Conservation (phyloP, 305 asterid species). For the Plantago coronopus region DNA sequence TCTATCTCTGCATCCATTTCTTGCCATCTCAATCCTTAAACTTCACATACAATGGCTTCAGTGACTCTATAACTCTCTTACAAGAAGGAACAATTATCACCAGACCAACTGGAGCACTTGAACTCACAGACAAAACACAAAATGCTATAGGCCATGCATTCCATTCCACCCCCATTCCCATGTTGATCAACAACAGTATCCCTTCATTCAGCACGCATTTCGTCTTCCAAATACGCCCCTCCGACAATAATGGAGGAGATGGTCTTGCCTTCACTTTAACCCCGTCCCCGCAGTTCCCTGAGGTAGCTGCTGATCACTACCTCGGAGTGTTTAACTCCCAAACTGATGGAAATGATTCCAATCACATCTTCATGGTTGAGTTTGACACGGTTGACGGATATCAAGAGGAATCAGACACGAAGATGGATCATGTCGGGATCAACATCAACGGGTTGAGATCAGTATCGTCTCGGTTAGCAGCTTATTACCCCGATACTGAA, state of each 20-base stretch:
- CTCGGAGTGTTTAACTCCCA: slow-evolving; percentile 43
- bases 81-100: slow-evolving; percentile 24
- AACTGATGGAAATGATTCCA: slow-evolving; percentile 25
- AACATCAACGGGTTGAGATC: slow-evolving; percentile 42
- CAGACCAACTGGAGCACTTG: slow-evolving; percentile 41
- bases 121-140: slow-evolving; percentile 40
- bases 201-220: slow-evolving; percentile 53
- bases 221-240: slow-evolving; percentile 48
- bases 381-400: slow-evolving; percentile 64
- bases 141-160: slow-evolving; percentile 52
- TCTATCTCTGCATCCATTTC: slow-evolving; percentile 23
- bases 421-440: slow-evolving; percentile 55
- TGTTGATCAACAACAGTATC: slow-evolving; percentile 21
- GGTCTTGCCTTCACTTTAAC: slow-evolving; percentile 68
- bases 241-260: slow-evolving; percentile 40
- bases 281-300: slow-evolving; percentile 33
- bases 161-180: slow-evolving; percentile 34
- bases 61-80: slow-evolving; percentile 22
- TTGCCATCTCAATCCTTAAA: slow-evolving; percentile 24
- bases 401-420: slow-evolving; percentile 23
- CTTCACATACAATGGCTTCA: slow-evolving; percentile 51
- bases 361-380: slow-evolving; percentile 66
- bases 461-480: slow-evolving; percentile 7
- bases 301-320: slow-evolving; percentile 34
- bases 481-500: slow-evolving; percentile 20